Percentiles rank a stretch among this genome's conserved stretches.
These are phyloP conservation scores for Cutaneotrichosporon cavernicola DNA, from an alignment of 1,284 basidiomycete genomes.

Conservation along the genomic window DNA sequence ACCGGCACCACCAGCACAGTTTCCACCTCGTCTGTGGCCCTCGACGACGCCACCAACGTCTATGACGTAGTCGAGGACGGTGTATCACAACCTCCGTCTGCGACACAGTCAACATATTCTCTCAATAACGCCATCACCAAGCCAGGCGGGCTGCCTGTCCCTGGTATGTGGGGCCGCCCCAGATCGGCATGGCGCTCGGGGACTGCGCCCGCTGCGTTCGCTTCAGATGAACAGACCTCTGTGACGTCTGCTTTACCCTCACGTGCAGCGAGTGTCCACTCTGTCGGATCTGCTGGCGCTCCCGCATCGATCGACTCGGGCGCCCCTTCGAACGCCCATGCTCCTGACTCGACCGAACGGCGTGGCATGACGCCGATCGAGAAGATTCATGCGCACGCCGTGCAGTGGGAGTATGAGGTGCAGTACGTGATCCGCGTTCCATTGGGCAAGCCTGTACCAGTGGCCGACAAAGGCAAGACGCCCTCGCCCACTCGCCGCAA, in stretches of 20 bases:
- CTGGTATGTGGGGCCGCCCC: not conserved
- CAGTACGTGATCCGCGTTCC: conserved; percentile 43
- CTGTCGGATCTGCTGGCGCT: conserved; percentile 2
- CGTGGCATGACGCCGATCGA: conserved; percentile 40
- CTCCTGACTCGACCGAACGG: conserved; percentile 21
- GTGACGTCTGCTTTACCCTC: not conserved
- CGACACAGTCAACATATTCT: conserved; percentile 7
- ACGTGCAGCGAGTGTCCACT: not conserved
- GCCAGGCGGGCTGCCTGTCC: not conserved
- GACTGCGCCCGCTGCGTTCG: not conserved
- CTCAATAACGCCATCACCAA: conserved; percentile 5
- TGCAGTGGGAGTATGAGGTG: conserved; percentile 46
- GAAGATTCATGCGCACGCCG: conserved; percentile 36
- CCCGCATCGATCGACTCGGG: not conserved
- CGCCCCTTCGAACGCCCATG: not conserved
- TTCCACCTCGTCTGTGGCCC: not conserved
- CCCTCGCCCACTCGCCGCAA: not conserved
- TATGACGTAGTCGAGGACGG: not conserved
- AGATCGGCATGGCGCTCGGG: not conserved
- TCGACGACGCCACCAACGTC: not conserved
- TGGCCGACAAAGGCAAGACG: not conserved
- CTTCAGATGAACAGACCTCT: not conserved
- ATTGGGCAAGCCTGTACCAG: conserved; percentile 33
- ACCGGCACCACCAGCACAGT: not conserved
- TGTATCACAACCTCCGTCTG: not conserved